Evolutionary conservation across 2,329 filamentous ascomycete species (phyloP), one percentile per base, ranked within the genome.

Genomic region (Fusarium abutilonis): DNA sequence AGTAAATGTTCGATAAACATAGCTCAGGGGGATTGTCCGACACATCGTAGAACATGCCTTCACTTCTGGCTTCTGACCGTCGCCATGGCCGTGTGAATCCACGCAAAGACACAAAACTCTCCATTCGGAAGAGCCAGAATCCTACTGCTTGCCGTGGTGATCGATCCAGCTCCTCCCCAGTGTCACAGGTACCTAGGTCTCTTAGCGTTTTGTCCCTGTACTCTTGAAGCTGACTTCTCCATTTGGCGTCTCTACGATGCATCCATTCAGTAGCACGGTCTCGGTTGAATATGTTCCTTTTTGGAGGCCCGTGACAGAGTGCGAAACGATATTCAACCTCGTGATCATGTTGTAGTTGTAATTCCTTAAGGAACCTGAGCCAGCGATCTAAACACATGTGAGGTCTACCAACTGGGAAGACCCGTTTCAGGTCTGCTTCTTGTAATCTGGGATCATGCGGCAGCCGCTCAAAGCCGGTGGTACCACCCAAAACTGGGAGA

Each of bases 61-160:
- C 3, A 6, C 4, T 15, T 19, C 8, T 3, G 26, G 14, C 28
- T 9, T 19, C 4, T 32, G 10, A 40, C 11, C 17, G 6, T 9
- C 17, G 13, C 19, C 4, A 26, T 19, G 11, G 4, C 1, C 10
- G 14, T 6, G 29, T 4, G 4, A 5, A 1, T 0, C 45, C 68
- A 5, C 73, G 65, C 9, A 76, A 60, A 56, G 71, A 70, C 0
- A 62, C 68, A 6, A 77, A 69, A 31, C 72, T 75, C 31, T 70
- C 71, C 14, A 76, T 15, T 0, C 40, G 41, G 17, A 59, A 59
- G 1, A 57, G 4, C 52, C 56, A 59, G 14, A 57, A 57, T 4
- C 52, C 56, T 4, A 45, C 0, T 14, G 35, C 52, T 4, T 36
- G 40, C 9, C 1, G 40, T 19, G 39, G 52, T 0, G 23, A 10